Percentiles rank a stretch among this genome's conserved stretches.
phyloP scores from a whole-genome alignment of 768 basidiomycete genomes.

The Terana coerulea region DNA sequence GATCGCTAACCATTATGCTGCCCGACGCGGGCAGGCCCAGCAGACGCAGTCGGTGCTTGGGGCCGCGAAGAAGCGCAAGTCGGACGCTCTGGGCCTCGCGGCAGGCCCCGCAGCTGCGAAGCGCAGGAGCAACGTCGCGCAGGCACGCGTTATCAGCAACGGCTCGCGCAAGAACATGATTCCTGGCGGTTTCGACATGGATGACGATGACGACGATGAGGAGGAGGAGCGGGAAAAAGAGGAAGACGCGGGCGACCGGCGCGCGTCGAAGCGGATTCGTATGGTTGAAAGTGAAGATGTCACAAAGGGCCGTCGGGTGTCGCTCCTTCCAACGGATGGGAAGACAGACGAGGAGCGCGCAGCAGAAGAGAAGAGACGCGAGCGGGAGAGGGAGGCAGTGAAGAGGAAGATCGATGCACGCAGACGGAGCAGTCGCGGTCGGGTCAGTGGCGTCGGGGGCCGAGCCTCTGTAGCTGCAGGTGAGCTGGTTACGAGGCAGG shows the following conservation, averaged over 20 bases:
- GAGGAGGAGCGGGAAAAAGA: too few relatives aligned
- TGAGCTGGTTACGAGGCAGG: too few relatives aligned
- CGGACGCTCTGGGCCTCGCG: conserved; percentile 48
- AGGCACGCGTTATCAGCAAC: conserved; percentile 45
- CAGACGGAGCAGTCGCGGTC: conserved; percentile 64
- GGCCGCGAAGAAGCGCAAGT: conserved; percentile 40
- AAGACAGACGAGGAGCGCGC: conserved; percentile 16
- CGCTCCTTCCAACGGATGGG: conserved; percentile 23
- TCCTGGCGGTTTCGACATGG: conserved; percentile 57
- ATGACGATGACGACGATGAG: conserved; percentile 43
- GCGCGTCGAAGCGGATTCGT: conserved; percentile 43
- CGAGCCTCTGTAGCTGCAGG: conserved; percentile 25
- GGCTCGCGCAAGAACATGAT: conserved; percentile 38
- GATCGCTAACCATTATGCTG: conserved; percentile 54
- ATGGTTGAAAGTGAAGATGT: conserved; percentile 31
- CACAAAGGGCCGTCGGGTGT: conserved; percentile 33
- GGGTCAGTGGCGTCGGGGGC: conserved; percentile 35
- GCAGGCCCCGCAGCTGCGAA: conserved; percentile 22
- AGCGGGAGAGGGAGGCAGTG: conserved; percentile 54
- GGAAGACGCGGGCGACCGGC: conserved; percentile 31
- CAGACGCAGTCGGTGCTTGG: neutral
- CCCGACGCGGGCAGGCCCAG: conserved; percentile 31
- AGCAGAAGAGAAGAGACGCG: conserved; percentile 30
- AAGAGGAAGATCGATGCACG: conserved; percentile 60
- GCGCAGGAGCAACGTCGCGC: conserved; percentile 26